These are phyloP conservation scores for Salix suchowensis DNA, from an alignment of 345 rosid species.

Conservation along the genomic window DNA sequence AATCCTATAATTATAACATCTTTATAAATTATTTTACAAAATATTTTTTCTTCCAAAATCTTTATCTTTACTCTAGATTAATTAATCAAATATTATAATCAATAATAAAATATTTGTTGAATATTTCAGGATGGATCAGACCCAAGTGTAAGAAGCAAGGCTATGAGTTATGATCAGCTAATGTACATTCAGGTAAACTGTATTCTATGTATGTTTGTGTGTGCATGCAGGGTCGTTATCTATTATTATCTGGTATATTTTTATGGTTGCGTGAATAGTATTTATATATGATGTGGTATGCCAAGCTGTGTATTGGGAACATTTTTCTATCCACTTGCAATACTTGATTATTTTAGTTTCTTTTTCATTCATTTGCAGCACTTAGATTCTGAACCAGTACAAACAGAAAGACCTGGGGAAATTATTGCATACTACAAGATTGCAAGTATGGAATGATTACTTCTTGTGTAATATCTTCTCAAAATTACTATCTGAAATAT, in stretches of 20 bases:
- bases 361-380: slow-evolving; percentile 43
- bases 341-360: neutral
- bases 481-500: slow-evolving; percentile 16
- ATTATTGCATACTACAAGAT: slow-evolving; percentile 89
- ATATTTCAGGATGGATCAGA: slow-evolving; percentile 66
- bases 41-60: too few relatives aligned
- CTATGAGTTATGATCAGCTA: slow-evolving; percentile 76
- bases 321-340: neutral
- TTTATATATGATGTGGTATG: neutral
- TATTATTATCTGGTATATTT: neutral
- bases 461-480: slow-evolving; percentile 6
- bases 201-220: neutral
- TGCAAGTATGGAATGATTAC: slow-evolving; percentile 54
- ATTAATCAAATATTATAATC: too few relatives aligned
- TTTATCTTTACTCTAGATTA: too few relatives aligned
- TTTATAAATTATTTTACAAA: too few relatives aligned
- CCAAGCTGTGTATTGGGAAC: neutral
- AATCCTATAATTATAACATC: too few relatives aligned
- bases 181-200: slow-evolving; percentile 77
- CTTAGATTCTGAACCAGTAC: slow-evolving; percentile 67
- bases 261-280: neutral
- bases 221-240: neutral
- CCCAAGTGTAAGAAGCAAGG: slow-evolving; percentile 63
- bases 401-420: slow-evolving; percentile 87
- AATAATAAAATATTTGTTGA: too few relatives aligned